Evolutionary conservation across 371 early-diverging fungal species (phyloP), one percentile per base, ranked within the genome.

Genomic region (Zopfochytrium polystomum): DNA sequence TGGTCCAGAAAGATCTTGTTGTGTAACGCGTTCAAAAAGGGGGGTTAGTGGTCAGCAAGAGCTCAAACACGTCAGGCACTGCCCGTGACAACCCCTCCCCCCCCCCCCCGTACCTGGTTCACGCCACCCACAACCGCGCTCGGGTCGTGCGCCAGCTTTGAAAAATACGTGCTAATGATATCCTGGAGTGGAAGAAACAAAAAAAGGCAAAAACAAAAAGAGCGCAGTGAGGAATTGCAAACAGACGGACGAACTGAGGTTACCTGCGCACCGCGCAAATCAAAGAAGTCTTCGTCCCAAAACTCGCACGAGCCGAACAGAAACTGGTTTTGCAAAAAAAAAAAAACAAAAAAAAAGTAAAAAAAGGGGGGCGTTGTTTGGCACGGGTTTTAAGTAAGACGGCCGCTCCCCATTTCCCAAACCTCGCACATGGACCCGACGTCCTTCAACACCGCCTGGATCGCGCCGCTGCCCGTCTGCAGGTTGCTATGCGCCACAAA

Each of bases 251-350:
- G n/a, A n/a, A n/a, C n/a, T n/a, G n/a, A n/a, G n/a, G n/a, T n/a
- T 13, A 75, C 77, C 66, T 81, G 77, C 1, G 76, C 75, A 2
- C 82, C 82, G 25, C 67, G 65, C 47, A 82, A 63, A 61, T 82
- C 79, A 55, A 77, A 74, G 50, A 71, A 67, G 50, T 79, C 78
- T 48, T 74, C 74, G 55, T 79, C 77, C 82, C 82, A 82, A 34
- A 59, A 69, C 15, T 74, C 73, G 29, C 60, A 58, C 0, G 70
- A 55, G 1, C 82, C 82, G 61, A 79, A 81, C n/a, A 80, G 56
- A 31, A 81, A 69, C 79, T 78, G 44, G 7, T 38, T 11, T n/a
- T n/a, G n/a, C n/a, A n/a, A n/a, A 56, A 48, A 1, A n/a, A 7
- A 1, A 20, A 18, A 2, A 29, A 53, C 18, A 35, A 26, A 27